Evolutionary conservation across 805 yeast species (phyloP).

Genomic region (Hanseniaspora opuntiae): DNA sequence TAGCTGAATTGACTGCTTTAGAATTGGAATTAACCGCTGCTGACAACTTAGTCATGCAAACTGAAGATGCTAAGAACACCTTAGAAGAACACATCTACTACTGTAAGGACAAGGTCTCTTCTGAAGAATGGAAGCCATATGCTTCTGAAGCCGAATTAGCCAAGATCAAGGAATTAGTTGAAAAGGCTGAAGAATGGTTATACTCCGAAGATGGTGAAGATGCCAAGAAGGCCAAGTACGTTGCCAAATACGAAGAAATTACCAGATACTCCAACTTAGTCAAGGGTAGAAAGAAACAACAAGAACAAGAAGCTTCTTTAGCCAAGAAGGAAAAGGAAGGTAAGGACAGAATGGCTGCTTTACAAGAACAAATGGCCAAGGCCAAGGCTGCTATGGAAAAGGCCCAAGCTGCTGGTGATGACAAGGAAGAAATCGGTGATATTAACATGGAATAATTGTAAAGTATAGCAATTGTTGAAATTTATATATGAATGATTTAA

Average conservation of each 20-base stretch:
- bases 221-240: conserved; percentile 87
- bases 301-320: conserved; percentile 91
- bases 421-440: conserved; percentile 29
- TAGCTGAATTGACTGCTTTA: conserved; percentile 57
- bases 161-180: conserved; percentile 56
- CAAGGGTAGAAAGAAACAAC: conserved; percentile 85
- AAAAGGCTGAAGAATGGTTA: conserved; percentile 93
- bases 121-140: conserved; percentile 69
- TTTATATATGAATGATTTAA: background rate
- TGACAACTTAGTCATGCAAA: conserved; percentile 94
- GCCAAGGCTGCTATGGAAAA: conserved; percentile 28
- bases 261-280: conserved; percentile 89
- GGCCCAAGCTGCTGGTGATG: conserved; percentile 20
- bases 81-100: conserved; percentile 95
- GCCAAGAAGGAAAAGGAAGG: conserved; percentile 76
- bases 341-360: conserved; percentile 67
- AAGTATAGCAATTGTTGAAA: conserved; percentile 13
- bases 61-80: conserved; percentile 97
- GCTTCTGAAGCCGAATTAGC: conserved; percentile 85
- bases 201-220: conserved; percentile 89
- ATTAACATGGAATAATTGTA: conserved; percentile 26
- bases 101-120: conserved; percentile 75
- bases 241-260: conserved; percentile 95
- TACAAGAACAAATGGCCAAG: conserved; percentile 60
- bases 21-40: conserved; percentile 75